Evolutionary conservation across 1,284 basidiomycete species (phyloP), one percentile per base, ranked within the genome.

Genomic region (Moesziomyces globuligerus): DNA sequence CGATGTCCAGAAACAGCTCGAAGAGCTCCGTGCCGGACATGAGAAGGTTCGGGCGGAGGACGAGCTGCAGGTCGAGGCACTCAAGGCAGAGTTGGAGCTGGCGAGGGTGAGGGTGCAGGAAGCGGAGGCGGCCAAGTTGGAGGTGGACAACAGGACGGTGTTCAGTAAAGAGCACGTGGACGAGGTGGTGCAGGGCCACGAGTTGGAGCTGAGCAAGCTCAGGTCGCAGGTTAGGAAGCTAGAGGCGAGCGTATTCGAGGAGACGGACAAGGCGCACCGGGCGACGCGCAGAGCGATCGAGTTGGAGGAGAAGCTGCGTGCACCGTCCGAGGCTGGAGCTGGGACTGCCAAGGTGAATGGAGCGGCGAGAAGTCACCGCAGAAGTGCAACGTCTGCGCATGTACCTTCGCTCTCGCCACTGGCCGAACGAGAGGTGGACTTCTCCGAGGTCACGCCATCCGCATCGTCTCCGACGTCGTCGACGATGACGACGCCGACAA

Each of bases 181-280:
- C 10, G 70, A 62, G 6, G 39, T 78, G 24, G 18, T 44, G 8
- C 68, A 71, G 43, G 38, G 52, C 46, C 73, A 78, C 41, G 65
- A 75, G 57, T 45, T 77, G 32, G 75, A 75, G 38, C n/a, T 66
- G 34, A 73, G 69, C 13, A 36, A 44, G 42, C 38, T 70, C 39
- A 44, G 76, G 13, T 69, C 66, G 23, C 65, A 74, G 49, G 58
- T 78, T 8, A 59, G 76, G 6, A 75, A 73, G 43, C 45, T 78
- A 36, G 76, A 78, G 43, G 62, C 66, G 25, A 38, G 48, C 7
- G 46, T 76, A 37, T 78, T 77, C 47, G 76, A 75, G 20, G 73
- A 75, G 54, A 62, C 57, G 28, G 75, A 76, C 10, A 48, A 52
- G n/a, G 65, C 68, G 15, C 72, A 75, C 55, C 54, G 59, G 32